Evolutionary conservation across 2,329 filamentous ascomycete species (phyloP).

Genomic region (Akanthomyces muscarius): DNA sequence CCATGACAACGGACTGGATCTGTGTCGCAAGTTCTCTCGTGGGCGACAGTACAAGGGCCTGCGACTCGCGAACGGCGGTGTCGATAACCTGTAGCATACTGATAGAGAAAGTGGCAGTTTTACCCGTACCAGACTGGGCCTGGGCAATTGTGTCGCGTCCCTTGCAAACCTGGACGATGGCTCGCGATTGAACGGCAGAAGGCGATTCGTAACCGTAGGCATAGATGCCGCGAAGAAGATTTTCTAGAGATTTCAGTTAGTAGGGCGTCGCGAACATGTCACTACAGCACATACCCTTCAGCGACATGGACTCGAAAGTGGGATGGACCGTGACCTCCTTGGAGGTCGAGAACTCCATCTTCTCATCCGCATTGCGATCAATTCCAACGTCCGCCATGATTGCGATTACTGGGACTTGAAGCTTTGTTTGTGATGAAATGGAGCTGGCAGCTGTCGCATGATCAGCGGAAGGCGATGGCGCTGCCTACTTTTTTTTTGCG

Average conservation of each 20-base stretch:
- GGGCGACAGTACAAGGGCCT: conserved; percentile 91
- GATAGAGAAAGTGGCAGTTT: conserved; percentile 95
- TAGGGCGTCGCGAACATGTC: background rate
- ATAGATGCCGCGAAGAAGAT: conserved; percentile 93
- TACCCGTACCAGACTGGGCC: conserved; percentile 94
- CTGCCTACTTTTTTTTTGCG: conserved; percentile 15
- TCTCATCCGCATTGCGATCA: conserved; percentile 89
- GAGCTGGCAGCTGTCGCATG: background rate
- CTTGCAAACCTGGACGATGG: conserved; percentile 98
- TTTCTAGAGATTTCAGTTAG: conserved; percentile 52
- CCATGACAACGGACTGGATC: conserved; percentile 98
- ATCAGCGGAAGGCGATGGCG: background rate
- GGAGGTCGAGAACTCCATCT: conserved; percentile 97
- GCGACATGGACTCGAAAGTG: conserved; percentile 91
- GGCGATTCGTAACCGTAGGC: conserved; percentile 98
- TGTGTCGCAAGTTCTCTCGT: conserved; percentile 96
- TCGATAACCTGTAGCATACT: conserved; percentile 95
- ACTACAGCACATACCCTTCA: conserved; percentile 61
- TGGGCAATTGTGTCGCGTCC: conserved; percentile 98
- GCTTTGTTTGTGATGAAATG: background rate
- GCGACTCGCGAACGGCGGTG: conserved; percentile 85
- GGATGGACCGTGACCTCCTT: conserved; percentile 96
- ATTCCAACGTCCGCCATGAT: conserved; percentile 85
- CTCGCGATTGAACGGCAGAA: conserved; percentile 94
- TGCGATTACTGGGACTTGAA: conserved; percentile 17